These are phyloP conservation scores for Rhizopus arrhizus DNA, from an alignment of 371 early-diverging fungal genomes.

Conservation along the genomic window DNA sequence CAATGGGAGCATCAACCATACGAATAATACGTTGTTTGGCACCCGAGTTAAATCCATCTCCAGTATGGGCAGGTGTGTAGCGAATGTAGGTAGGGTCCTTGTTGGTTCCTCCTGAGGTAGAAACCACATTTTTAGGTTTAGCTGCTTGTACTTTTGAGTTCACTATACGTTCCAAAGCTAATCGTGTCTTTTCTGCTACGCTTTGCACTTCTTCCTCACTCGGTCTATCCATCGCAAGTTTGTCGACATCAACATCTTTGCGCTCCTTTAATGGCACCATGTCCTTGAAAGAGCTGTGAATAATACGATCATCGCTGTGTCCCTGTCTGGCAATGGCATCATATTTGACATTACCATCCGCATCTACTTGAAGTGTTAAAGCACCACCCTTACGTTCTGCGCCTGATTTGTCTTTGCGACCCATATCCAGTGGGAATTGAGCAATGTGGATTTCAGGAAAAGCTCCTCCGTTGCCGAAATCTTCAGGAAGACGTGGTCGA, in stretches of 20 bases:
- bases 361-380: constrained; percentile 87
- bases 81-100: constrained; percentile 83
- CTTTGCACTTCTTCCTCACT: constrained; percentile 76
- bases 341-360: constrained; percentile 87
- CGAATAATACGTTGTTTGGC: constrained; percentile 84
- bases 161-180: constrained; percentile 88
- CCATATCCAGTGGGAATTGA: constrained; percentile 95
- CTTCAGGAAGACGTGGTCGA: constrained; percentile 78
- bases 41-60: constrained; percentile 65
- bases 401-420: constrained; percentile 64
- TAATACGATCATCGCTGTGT: constrained; percentile 66
- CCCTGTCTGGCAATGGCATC: constrained; percentile 88
- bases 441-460: constrained; percentile 90
- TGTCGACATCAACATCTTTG: constrained; percentile 72
- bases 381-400: constrained; percentile 65
- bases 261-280: constrained; percentile 78
- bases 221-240: constrained; percentile 76
- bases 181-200: constrained; percentile 84
- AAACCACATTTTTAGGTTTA: constrained; percentile 66
- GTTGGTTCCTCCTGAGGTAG: constrained; percentile 51
- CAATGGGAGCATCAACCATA: constrained; percentile 93
- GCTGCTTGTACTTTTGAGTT: constrained; percentile 75
- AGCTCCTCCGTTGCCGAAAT: constrained; percentile 96
- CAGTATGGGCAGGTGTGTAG: constrained; percentile 85
- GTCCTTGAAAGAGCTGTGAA: constrained; percentile 86